Conservation (phyloP, 2,329 filamentous ascomycete genomes). For the Claviceps citrina region DNA sequence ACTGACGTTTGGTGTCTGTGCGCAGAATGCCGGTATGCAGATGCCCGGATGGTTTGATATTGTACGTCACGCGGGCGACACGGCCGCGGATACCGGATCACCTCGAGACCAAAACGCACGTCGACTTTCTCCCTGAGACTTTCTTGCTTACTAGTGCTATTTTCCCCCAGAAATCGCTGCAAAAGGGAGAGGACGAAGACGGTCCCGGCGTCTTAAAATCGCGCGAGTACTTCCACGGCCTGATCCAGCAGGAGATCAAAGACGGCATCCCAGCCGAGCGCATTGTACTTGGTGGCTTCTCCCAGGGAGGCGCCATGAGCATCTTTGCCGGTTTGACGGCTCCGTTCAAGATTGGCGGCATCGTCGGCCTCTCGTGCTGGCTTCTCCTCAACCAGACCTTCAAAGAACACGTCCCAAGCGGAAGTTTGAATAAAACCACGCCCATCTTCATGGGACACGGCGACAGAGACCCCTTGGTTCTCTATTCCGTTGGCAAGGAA, state of each 20-base stretch:
- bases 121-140: background rate
- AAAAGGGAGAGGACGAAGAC: constrained; percentile 35
- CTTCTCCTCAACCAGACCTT: constrained; percentile 45
- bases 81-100: background rate
- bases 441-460: constrained; percentile 85
- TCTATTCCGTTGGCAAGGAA: constrained; percentile 48
- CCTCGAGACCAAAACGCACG: background rate
- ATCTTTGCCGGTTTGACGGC: constrained; percentile 63
- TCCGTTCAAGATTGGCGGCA: constrained; percentile 58
- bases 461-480: constrained; percentile 58
- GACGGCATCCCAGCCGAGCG: constrained; percentile 64
- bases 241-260: constrained; percentile 67
- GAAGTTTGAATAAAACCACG: constrained; percentile 45
- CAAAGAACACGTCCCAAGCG: constrained; percentile 20
- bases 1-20: background rate
- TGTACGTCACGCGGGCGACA: constrained; percentile 24
- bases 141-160: background rate
- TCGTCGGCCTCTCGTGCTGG: constrained; percentile 72
- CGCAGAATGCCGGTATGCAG: constrained; percentile 54
- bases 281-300: constrained; percentile 72
- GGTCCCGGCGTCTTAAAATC: constrained; percentile 47
- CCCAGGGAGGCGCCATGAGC: constrained; percentile 72
- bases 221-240: constrained; percentile 55
- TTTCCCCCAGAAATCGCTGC: constrained; percentile 19
- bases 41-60: constrained; percentile 90